Evolutionary conservation across 345 rosid genomes (phyloP), one percentile per base, ranked within the genome.

Genomic region (Ricinus communis): DNA sequence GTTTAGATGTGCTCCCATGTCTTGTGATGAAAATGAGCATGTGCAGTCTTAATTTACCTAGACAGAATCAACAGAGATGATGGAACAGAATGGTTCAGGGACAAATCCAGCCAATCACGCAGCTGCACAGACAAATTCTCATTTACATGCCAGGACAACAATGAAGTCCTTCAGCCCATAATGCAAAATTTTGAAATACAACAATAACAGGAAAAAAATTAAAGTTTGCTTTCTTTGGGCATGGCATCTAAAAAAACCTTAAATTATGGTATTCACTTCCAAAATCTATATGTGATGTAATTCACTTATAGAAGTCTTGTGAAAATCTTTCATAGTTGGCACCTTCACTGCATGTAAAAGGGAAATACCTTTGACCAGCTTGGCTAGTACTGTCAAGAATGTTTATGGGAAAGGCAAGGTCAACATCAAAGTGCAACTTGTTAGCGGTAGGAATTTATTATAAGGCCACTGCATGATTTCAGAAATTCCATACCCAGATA

Each of bases 51-150:
- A 46, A 65, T 47, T 81, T 86, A 90, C 97, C 98, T 86, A 50
- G 97, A 93, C 62, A 93, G 91, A 77, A 93, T 93, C 85, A 93
- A 82, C 56, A 93, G 88, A 55, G 98, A 93, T 66, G 97, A 93
- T 61, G 97, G 98, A 27, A 93, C 93, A 5, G 98, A 88, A 74
- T 82, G 91, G 78, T 86, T 85, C 76, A 93, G 97, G 27, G 98
- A 91, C 82, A 93, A 82, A 87, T 93, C 98, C 83, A 93, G 85
- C 98, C 98, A 91, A 85, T 91, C 91, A 80, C 62, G 78, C 83
- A 91, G 74, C 97, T 93, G 90, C 84, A 80, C 69, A 46, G 46
- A 81, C 68, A 78, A 62, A 63, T 28, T 53, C 25, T 52, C 12
- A 71, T 22, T 77, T 56, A 46, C 45, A 66, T 54, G 43, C 31